Evolutionary conservation across 2,329 filamentous ascomycete genomes (phyloP).

Genomic region (Alternaria solani): DNA sequence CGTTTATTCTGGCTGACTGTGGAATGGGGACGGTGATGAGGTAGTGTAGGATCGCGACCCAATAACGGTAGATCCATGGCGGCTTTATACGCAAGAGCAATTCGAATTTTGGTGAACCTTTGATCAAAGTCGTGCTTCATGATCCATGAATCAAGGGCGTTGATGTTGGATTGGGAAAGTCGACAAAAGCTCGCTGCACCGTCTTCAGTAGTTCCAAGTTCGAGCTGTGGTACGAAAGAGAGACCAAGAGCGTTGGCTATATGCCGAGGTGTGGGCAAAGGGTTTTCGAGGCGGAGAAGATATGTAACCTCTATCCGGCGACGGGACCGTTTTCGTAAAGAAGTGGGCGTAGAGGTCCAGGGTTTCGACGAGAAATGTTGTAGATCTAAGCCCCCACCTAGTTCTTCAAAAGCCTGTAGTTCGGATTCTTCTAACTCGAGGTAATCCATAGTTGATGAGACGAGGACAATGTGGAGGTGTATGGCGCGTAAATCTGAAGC

Average conservation of each 20-base stretch:
- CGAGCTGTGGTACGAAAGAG: constrained; percentile 7
- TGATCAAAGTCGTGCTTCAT: background rate
- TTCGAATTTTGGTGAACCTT: background rate
- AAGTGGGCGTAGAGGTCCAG: background rate
- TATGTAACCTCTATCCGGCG: constrained; percentile 6
- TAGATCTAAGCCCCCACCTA: constrained; percentile 5
- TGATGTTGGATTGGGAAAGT: background rate
- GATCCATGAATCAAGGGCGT: background rate
- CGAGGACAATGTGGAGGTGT: background rate
- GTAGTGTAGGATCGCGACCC: background rate
- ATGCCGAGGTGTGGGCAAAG: background rate
- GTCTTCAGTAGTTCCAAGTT: constrained; percentile 6
- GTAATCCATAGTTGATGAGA: background rate
- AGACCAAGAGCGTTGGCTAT: background rate
- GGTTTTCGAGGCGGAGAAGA: constrained; percentile 9
- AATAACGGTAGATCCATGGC: background rate
- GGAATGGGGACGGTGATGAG: background rate
- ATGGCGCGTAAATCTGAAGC: background rate
- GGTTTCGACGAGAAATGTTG: background rate
- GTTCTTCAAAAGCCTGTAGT: constrained; percentile 3
- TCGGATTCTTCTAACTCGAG: constrained; percentile 19
- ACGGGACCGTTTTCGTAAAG: background rate
- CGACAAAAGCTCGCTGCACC: constrained; percentile 13
- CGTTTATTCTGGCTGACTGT: background rate
- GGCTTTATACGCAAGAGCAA: background rate